Conservation (phyloP, 2,329 filamentous ascomycete genomes). For the Diplodia corticola region DNA sequence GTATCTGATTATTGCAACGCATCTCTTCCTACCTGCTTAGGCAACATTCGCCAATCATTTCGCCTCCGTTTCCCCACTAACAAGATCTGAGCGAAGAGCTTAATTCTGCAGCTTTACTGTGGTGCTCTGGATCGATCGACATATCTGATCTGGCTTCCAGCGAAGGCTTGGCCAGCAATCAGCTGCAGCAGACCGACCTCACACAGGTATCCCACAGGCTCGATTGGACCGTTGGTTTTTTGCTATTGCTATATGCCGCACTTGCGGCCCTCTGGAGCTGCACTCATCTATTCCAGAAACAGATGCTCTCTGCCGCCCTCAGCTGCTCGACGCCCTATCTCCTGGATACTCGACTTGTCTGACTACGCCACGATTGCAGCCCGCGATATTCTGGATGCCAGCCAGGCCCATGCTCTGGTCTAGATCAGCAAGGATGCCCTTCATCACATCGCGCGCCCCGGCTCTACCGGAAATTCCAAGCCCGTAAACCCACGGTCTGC, state of each 20-base stretch:
- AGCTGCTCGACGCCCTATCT: slow-evolving; percentile 9
- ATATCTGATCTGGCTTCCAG: neutral
- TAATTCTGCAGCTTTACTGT: neutral
- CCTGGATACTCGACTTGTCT: slow-evolving; percentile 14
- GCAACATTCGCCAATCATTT: too few species aligned
- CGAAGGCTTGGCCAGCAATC: too few species aligned
- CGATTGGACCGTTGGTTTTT: neutral
- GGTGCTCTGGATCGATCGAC: neutral
- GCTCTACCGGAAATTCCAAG: slow-evolving; percentile 56
- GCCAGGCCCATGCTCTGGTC: slow-evolving; percentile 32
- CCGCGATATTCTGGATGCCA: slow-evolving; percentile 29
- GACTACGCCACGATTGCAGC: slow-evolving; percentile 7
- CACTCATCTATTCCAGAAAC: neutral
- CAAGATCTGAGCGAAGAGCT: neutral
- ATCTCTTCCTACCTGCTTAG: too few species aligned
- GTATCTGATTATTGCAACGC: neutral
- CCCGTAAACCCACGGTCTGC: slow-evolving; percentile 60
- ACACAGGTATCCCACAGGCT: neutral
- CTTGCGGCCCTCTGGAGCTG: neutral
- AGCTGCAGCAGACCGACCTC: too few species aligned
- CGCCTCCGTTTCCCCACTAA: too few species aligned
- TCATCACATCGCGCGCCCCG: slow-evolving; percentile 49
- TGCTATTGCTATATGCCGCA: neutral
- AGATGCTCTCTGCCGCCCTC: neutral
- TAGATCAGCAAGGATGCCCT: slow-evolving; percentile 25